Percentiles rank a stretch among this genome's conserved stretches.
phyloP scores from a whole-genome alignment of 2,329 filamentous ascomycete species.

The Colletotrichum graminicola region DNA sequence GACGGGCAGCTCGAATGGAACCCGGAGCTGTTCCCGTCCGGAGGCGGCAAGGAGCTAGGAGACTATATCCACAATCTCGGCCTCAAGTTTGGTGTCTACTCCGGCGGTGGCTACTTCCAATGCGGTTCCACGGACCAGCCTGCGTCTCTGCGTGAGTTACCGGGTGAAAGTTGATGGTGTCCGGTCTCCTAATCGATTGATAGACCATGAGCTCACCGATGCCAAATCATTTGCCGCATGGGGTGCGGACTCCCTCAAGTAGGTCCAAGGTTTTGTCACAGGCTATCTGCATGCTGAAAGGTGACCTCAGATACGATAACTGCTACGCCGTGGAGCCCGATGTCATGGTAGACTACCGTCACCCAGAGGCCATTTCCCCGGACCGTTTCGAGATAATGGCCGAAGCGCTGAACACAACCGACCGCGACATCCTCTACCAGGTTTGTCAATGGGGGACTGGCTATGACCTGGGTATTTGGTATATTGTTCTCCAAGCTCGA shows the following conservation, averaged over 20 bases:
- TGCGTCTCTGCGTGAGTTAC: conserved; percentile 56
- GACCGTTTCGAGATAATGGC: conserved; percentile 62
- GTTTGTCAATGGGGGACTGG: conserved; percentile 68
- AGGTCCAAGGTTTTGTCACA: conserved; percentile 41
- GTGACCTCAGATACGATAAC: conserved; percentile 57
- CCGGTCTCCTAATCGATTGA: not conserved
- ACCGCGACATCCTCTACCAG: conserved; percentile 61
- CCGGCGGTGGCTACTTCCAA: conserved; percentile 60
- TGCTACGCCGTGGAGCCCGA: conserved; percentile 59
- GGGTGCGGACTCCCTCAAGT: conserved; percentile 66
- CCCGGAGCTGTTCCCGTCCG: conserved; percentile 61
- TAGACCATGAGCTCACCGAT: conserved; percentile 58
- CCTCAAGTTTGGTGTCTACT: conserved; percentile 67
- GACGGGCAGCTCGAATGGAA: conserved; percentile 65
- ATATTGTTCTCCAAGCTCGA: not conserved
- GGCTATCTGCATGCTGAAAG: rapidly evolving
- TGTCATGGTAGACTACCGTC: conserved; percentile 57
- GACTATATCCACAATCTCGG: conserved; percentile 63
- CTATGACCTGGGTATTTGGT: conserved; percentile 60
- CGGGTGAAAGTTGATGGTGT: too few species aligned
- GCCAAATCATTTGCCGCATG: conserved; percentile 57
- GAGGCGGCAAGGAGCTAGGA: conserved; percentile 59
- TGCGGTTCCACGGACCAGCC: conserved; percentile 57
- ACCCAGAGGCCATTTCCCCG: conserved; percentile 54
- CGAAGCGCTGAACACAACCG: conserved; percentile 52